Evolutionary conservation across 768 basidiomycete genomes (phyloP), one percentile per base, ranked within the genome.

Genomic region (Amanita thiersii): DNA sequence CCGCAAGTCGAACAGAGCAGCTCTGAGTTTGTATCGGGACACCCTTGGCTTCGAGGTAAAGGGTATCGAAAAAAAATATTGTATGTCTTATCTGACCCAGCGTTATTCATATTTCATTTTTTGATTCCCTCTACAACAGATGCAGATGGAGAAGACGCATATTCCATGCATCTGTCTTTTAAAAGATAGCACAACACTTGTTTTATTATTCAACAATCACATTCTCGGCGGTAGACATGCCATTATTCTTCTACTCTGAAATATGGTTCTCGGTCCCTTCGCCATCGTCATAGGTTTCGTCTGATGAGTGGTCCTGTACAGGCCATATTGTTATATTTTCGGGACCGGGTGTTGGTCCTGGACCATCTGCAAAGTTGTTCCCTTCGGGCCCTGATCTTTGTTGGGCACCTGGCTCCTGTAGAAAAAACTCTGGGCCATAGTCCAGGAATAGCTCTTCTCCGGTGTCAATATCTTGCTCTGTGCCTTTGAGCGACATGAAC

Each of bases 91-190:
- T n/a, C 35, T n/a, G 5, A 14, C 45, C 21, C 34, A 37, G 9
- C 34, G 24, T 21, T 24, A 10, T 30, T 45, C 6, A 30, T 30
- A 11, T 14, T 19, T 33, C 33, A 40, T 10, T 34, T 24, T 38
- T 17, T 25, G 6, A 14, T 9, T 38, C 30, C 30, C 14, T 4
- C 26, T 25, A 12, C 30, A 15, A 25, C 56, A 94, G 91, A 94
- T 63, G 92, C 90, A 2, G 91, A 96, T 54, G 91, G 91, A 3
- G 91, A 96, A 61, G 90, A 93, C 47, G 92, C 92, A 15, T 92
- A 90, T 55, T 81, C 87, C 2, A 96, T 96, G 91, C 73, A 80
- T 17, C 70, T 90, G 31, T 66, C 70, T 5, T 64, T 90, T 45
- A 68, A 73, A 25, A 18, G 15, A 5, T 41, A 20, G 34, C n/a